Evolutionary conservation across 2,329 filamentous ascomycete genomes (phyloP).

Genomic region (Colletotrichum magnum): DNA sequence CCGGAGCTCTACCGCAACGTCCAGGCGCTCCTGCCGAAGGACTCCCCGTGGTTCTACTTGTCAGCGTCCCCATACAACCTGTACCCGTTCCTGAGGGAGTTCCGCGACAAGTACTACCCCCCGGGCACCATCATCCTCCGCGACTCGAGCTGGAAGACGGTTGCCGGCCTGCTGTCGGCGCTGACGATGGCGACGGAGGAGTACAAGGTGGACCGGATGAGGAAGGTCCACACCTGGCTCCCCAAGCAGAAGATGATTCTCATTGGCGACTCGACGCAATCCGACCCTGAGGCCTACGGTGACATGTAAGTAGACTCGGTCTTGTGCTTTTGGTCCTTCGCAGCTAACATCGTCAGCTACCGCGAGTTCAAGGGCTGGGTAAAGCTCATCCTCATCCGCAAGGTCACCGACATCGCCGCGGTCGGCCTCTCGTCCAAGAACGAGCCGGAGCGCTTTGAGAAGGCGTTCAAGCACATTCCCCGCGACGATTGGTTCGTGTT

Average conservation of each 20-base stretch:
- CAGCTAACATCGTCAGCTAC: slow-evolving; percentile 57
- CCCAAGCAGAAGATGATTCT: slow-evolving; percentile 84
- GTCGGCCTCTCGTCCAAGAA: slow-evolving; percentile 81
- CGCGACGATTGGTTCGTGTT: slow-evolving; percentile 84
- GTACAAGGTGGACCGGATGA: slow-evolving; percentile 88
- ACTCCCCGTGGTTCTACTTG: slow-evolving; percentile 90
- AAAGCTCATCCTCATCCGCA: slow-evolving; percentile 86
- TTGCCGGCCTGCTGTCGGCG: slow-evolving; percentile 83
- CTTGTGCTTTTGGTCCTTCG: not conserved
- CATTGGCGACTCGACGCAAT: slow-evolving; percentile 92
- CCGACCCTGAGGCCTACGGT: slow-evolving; percentile 91
- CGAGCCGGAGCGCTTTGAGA: slow-evolving; percentile 81
- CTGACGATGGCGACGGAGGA: slow-evolving; percentile 85
- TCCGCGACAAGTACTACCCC: slow-evolving; percentile 80
- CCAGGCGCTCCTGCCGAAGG: slow-evolving; percentile 63
- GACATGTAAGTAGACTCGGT: slow-evolving; percentile 70
- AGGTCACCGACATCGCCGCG: slow-evolving; percentile 81
- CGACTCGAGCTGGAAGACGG: slow-evolving; percentile 87
- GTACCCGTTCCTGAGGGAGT: slow-evolving; percentile 86
- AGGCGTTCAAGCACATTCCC: slow-evolving; percentile 84
- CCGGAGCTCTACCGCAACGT: slow-evolving; percentile 84
- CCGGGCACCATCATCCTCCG: slow-evolving; percentile 86
- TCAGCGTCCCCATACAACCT: slow-evolving; percentile 95
- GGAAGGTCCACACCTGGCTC: slow-evolving; percentile 83
- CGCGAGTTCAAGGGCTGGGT: slow-evolving; percentile 82